These are phyloP conservation scores for Blakeslea trispora DNA, from an alignment of 371 early-diverging fungal species.

Conservation along the genomic window DNA sequence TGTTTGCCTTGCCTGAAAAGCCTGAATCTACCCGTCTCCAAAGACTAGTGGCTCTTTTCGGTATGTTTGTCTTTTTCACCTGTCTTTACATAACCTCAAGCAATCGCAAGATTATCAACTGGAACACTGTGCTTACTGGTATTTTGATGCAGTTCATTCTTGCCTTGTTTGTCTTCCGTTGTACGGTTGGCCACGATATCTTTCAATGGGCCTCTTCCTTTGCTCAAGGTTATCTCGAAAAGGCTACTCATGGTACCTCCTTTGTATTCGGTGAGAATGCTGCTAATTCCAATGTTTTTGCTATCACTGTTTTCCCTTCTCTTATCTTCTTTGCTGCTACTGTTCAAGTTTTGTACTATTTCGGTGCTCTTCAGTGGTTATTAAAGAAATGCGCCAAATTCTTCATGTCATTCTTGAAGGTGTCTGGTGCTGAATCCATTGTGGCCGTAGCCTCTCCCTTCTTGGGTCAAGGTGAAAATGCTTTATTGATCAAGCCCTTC, in stretches of 20 bases:
- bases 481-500: slow-evolving; percentile 81
- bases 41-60: slow-evolving; percentile 77
- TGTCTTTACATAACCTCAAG: slow-evolving; percentile 59
- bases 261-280: slow-evolving; percentile 69
- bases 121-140: slow-evolving; percentile 79
- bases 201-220: slow-evolving; percentile 75
- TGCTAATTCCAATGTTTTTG: slow-evolving; percentile 55
- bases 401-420: slow-evolving; percentile 72
- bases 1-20: slow-evolving; percentile 59
- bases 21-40: slow-evolving; percentile 61
- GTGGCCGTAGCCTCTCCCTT: slow-evolving; percentile 88
- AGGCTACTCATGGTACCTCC: slow-evolving; percentile 63
- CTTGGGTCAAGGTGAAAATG: slow-evolving; percentile 85
- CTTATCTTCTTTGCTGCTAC: slow-evolving; percentile 88
- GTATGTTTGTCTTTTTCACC: slow-evolving; percentile 65
- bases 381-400: slow-evolving; percentile 68
- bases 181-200: slow-evolving; percentile 72
- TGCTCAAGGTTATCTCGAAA: slow-evolving; percentile 68
- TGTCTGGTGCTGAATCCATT: slow-evolving; percentile 87
- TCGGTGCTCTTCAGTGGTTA: slow-evolving; percentile 85
- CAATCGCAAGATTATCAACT: slow-evolving; percentile 65
- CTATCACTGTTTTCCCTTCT: slow-evolving; percentile 77
- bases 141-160: slow-evolving; percentile 78
- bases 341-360: slow-evolving; percentile 83
- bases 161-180: slow-evolving; percentile 81